Evolutionary conservation across 2,329 filamentous ascomycete genomes (phyloP).

Genomic region (Cordyceps cicadae): DNA sequence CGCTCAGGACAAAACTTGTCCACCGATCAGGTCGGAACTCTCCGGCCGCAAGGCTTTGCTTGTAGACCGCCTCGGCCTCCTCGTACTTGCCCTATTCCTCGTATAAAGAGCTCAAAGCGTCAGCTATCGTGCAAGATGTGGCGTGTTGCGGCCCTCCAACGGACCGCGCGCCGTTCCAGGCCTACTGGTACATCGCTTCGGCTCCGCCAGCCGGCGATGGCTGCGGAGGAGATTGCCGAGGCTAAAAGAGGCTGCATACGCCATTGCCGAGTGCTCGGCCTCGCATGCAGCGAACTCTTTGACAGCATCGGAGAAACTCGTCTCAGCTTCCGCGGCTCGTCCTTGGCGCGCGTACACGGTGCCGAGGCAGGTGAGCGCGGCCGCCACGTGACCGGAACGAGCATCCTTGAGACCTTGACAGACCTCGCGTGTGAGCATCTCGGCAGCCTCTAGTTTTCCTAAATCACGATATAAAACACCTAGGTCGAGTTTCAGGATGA

Average conservation of each 20-base stretch:
- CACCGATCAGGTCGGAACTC: conserved; percentile 10
- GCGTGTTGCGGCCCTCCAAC: background rate
- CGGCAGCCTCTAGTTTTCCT: background rate
- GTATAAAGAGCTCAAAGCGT: background rate
- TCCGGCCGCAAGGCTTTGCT: background rate
- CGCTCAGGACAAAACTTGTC: conserved; percentile 14
- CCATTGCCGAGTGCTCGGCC: background rate
- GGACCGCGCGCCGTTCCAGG: background rate
- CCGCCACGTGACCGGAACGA: background rate
- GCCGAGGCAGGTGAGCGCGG: too few species aligned
- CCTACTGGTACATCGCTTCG: background rate
- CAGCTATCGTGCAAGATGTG: background rate
- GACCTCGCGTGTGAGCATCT: background rate
- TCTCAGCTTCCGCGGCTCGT: too few species aligned
- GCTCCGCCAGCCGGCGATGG: background rate
- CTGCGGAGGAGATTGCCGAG: background rate
- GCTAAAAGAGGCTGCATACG: background rate
- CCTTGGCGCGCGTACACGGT: too few species aligned
- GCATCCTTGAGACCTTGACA: background rate
- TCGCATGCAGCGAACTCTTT: background rate
- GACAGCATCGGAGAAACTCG: background rate
- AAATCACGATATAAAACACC: background rate
- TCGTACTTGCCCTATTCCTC: background rate
- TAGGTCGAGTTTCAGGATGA: background rate
- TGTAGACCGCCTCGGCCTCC: background rate